Conservation (phyloP, 495 filamentous ascomycete genomes). For the Hyaloscypha variabilis region DNA sequence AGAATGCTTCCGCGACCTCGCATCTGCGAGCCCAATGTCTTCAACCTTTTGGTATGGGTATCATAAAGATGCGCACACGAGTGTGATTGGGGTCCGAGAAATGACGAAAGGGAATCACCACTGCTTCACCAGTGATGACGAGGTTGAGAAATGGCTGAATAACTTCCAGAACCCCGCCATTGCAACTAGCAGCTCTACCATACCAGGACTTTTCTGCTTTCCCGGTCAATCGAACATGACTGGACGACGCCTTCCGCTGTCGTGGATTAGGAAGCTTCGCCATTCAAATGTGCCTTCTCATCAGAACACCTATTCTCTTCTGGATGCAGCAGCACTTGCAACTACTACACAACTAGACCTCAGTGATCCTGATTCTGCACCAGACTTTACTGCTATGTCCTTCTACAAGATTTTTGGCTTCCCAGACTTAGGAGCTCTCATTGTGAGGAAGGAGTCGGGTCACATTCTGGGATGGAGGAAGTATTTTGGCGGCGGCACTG, state of each 20-base stretch:
- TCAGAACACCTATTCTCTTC: slow-evolving; percentile 60
- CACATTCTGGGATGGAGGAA: slow-evolving; percentile 62
- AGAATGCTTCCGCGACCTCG: slow-evolving; percentile 63
- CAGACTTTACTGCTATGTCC: slow-evolving; percentile 72
- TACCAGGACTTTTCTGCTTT: slow-evolving; percentile 66
- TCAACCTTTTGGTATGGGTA: slow-evolving; percentile 71
- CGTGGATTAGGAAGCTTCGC: slow-evolving; percentile 59
- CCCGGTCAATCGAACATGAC: slow-evolving; percentile 83
- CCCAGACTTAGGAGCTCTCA: slow-evolving; percentile 72
- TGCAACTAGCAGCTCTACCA: not conserved
- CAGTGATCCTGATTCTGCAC: slow-evolving; percentile 57
- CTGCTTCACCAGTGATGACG: slow-evolving; percentile 67
- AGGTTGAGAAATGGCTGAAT: slow-evolving; percentile 67
- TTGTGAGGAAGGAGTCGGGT: slow-evolving; percentile 65
- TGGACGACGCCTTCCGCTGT: slow-evolving; percentile 65
- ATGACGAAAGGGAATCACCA: slow-evolving; percentile 53
- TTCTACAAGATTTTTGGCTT: slow-evolving; percentile 88
- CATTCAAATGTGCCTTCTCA: slow-evolving; percentile 40
- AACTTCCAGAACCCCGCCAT: not conserved
- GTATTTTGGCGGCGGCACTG: slow-evolving; percentile 81
- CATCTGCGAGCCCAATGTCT: slow-evolving; percentile 38
- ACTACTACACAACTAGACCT: slow-evolving; percentile 69
- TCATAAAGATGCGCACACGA: slow-evolving; percentile 75
- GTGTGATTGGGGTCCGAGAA: slow-evolving; percentile 70
- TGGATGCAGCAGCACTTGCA: slow-evolving; percentile 74